Conservation (phyloP, 441 rosid genomes). For the Syzygium malaccense region DNA sequence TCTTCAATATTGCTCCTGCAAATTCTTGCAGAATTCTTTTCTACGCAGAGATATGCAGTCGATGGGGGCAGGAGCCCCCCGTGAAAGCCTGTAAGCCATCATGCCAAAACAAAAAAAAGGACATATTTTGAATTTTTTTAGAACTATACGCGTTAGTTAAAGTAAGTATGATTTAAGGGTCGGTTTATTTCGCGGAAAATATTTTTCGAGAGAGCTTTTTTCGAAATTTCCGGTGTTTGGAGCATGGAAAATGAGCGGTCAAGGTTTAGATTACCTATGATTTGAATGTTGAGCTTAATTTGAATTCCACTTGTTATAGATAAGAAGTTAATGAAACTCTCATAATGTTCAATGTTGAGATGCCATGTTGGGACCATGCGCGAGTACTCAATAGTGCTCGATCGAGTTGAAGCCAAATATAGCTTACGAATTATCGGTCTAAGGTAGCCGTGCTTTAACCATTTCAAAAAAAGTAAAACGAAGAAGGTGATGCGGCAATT, state of each 20-base stretch:
- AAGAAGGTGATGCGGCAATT: neutral
- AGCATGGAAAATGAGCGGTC: no score
- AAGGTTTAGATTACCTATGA: no score
- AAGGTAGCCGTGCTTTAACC: neutral
- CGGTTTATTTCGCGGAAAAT: no score
- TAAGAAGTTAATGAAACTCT: no score
- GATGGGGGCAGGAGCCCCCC: neutral
- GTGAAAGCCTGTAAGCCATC: neutral
- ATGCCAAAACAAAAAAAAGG: neutral
- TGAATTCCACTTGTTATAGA: no score
- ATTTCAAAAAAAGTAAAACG: neutral
- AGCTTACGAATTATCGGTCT: neutral
- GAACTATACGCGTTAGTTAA: fast-evolving
- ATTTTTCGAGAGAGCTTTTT: no score
- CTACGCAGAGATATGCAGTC: neutral
- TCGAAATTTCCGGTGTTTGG: no score
- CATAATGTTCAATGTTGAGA: neutral
- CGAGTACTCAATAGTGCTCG: neutral
- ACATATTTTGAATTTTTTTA: neutral
- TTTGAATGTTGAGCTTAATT: no score
- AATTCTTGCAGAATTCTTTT: neutral
- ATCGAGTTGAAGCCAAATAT: neutral
- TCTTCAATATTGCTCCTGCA: neutral
- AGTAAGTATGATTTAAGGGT: neutral
- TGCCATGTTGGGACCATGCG: neutral